These are phyloP conservation scores for Insectozyma bohioensis DNA, from an alignment of 1,139 yeast species.

Conservation along the genomic window DNA sequence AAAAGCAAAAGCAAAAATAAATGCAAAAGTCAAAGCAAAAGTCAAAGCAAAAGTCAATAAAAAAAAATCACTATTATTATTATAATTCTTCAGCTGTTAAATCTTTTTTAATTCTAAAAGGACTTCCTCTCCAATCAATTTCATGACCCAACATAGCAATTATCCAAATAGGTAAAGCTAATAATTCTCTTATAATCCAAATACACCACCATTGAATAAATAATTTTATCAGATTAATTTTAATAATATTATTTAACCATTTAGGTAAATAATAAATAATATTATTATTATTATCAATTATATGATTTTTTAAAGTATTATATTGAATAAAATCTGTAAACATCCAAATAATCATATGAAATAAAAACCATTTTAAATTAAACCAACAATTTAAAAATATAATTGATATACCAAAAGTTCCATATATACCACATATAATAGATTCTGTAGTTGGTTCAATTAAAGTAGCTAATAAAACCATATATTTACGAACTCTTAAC, in stretches of 20 bases:
- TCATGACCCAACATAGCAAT: conserved; percentile 76
- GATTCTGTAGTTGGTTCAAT: conserved; percentile 88
- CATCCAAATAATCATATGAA: conserved; percentile 67
- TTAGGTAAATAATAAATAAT: conserved; percentile 25
- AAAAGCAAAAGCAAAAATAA: too few relatives aligned
- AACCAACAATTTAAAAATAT: conserved; percentile 39
- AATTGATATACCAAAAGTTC: conserved; percentile 58
- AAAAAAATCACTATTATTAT: too few relatives aligned
- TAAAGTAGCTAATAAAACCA: conserved; percentile 83
- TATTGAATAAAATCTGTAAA: conserved; percentile 62
- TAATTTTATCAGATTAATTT: conserved; percentile 3
- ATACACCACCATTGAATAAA: conserved; percentile 28
- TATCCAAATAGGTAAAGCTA: conserved; percentile 86
- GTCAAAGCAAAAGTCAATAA: too few relatives aligned
- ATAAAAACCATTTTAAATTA: conserved; percentile 35
- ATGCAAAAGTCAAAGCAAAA: too few relatives aligned
- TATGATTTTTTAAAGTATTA: conserved; percentile 38
- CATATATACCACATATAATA: conserved; percentile 64
- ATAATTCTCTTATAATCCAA: conserved; percentile 69
- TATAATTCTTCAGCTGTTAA: conserved; percentile 69
- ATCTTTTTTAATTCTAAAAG: conserved; percentile 71
- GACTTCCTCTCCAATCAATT: conserved; percentile 82
- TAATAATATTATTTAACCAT: conserved; percentile 23
- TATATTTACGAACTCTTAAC: conserved; percentile 85
- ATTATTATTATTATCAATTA: conserved; percentile 17